A percentile compares a stretch with the other conserved stretches of the same genome.
phyloP scores from a whole-genome alignment of 2,329 filamentous ascomycete species.

The Hypoxylon sp. region DNA sequence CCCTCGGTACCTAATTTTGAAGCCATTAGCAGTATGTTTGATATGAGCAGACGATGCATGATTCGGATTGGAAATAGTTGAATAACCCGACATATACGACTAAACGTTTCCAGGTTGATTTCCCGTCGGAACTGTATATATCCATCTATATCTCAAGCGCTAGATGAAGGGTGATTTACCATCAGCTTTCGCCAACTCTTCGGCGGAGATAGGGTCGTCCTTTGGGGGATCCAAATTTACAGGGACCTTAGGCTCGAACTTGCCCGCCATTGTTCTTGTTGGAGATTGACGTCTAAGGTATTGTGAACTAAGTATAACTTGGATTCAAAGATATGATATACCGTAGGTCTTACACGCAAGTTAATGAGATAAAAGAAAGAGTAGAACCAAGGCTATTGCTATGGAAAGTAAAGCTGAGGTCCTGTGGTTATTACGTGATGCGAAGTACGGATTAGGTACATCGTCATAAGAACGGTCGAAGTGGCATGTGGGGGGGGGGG shows the following conservation, averaged over 20 bases:
- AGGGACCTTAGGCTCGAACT: constrained; percentile 84
- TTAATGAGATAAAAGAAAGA: not conserved
- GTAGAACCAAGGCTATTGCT: not conserved
- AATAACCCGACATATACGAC: not conserved
- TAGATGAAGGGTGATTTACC: constrained; percentile 70
- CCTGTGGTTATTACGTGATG: not conserved
- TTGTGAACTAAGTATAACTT: not conserved
- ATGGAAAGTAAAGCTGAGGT: constrained; percentile 4
- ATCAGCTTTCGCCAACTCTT: constrained; percentile 84
- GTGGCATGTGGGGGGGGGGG: not conserved
- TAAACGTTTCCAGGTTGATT: not conserved
- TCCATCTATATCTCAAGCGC: not conserved
- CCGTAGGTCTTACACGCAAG: not conserved
- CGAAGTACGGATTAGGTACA: constrained; percentile 9
- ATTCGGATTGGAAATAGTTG: not conserved
- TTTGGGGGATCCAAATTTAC: constrained; percentile 87
- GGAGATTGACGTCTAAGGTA: not conserved
- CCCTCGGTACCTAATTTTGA: constrained; percentile 71
- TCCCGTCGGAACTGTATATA: not conserved
- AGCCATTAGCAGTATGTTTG: constrained; percentile 42
- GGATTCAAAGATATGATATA: not conserved
- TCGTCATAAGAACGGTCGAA: not conserved
- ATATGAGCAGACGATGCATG: not conserved
- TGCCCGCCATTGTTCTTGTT: constrained; percentile 67
- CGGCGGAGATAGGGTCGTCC: constrained; percentile 84